These are phyloP conservation scores for Liquidambar formosana DNA, from an alignment of 164 flowering plant species.

Conservation along the genomic window DNA sequence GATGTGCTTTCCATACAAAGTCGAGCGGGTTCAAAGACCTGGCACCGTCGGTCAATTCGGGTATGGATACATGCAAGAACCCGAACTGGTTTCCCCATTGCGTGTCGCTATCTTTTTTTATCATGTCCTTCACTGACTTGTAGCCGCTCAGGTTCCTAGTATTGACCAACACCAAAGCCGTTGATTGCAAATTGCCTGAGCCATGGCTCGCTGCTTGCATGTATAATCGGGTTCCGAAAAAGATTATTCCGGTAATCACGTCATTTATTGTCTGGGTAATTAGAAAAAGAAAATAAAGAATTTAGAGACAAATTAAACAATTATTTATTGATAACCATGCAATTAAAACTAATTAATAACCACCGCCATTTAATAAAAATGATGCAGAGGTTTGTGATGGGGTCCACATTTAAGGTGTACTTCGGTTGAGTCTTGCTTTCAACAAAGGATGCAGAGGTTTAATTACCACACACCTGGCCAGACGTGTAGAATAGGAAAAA, in stretches of 20 bases:
- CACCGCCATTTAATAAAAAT: too few species aligned
- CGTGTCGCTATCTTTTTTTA: conserved; percentile 11
- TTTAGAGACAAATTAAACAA: background rate
- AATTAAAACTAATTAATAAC: too few species aligned
- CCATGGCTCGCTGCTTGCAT: conserved; percentile 33
- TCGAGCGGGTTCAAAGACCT: conserved; percentile 29
- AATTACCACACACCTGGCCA: too few species aligned
- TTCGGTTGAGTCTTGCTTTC: too few species aligned
- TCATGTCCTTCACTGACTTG: conserved; percentile 47
- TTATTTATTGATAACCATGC: too few species aligned
- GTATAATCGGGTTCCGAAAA: conserved; percentile 52
- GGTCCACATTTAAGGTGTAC: too few species aligned
- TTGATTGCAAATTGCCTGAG: conserved; percentile 20
- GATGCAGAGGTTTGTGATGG: too few species aligned
- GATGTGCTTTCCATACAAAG: conserved; percentile 31
- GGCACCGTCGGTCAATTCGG: background rate
- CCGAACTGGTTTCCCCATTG: conserved; percentile 26
- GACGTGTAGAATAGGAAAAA: too few species aligned
- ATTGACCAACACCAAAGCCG: conserved; percentile 58
- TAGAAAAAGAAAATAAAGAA: too few species aligned
- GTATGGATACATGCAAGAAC: conserved; percentile 14
- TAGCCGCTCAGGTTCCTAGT: conserved; percentile 41
- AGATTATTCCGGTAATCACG: conserved; percentile 47
- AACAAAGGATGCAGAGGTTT: too few species aligned
- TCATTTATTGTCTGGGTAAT: conserved; percentile 57